Base-by-base conservation (phyloP, 371 early-diverging fungal species). In the Mortierella sp. region DNA sequence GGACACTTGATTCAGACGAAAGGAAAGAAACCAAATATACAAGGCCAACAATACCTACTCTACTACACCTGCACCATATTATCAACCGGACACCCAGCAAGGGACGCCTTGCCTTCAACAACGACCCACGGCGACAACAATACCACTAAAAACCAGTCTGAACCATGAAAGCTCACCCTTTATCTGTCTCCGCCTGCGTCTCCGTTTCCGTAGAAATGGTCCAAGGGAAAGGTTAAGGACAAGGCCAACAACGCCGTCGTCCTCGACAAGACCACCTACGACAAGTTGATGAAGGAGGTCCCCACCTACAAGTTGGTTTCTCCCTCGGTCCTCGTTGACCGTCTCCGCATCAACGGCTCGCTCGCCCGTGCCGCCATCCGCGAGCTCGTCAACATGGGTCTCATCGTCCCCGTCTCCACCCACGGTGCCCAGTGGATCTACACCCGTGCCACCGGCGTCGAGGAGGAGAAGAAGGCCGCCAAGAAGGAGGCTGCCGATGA, bases 281-380 rank as follows among this genome's bases (percentile, higher is more conserved):
- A 88, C 74, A 88, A 88, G 81, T 73, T 88, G 53, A 82, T 94
- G 93, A 99, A 99, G 96, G 99, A 99, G 90, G 97, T 97, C 53
- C 99, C 99, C 79, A 96, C 99, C 87, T 98, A 97, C 95, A 98
- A 97, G 93, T 92, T 99, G 85, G 95, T 99, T 87, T 96, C 98
- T 26, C 97, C 97, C 78, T 97, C 98, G 74, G 96, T 98, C 71
- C 91, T 99, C 74, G 98, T 99, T 73, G 99, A 99, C 90, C 97
- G 99, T 90, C 95, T 99, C 79, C 94, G 95, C 86, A 92, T 99
- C 90, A 97, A 96, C 94, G 99, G 97, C 85, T 97, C 98, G 68
- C 91, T 99, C 69, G 99, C 99, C 81, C 97, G 99, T 77, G 87
- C 91, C 79, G 98, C 98, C 84, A 93, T 99, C 88, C 91, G 92